These are phyloP conservation scores for Pythium apleroticum DNA, from an alignment of 352 stramenopile genomes.

Conservation along the genomic window DNA sequence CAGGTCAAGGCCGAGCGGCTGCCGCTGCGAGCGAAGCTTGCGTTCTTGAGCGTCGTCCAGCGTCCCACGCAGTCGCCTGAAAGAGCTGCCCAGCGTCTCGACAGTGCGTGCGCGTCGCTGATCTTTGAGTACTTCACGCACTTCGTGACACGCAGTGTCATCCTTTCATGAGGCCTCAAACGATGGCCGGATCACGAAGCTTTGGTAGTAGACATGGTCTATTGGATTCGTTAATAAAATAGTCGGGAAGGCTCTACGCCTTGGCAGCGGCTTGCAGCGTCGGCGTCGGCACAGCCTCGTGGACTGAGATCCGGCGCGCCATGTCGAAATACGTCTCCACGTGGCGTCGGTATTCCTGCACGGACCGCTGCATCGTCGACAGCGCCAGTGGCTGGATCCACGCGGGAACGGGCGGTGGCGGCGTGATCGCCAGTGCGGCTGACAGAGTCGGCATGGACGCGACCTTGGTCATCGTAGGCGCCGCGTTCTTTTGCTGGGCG, in stretches of 20 bases:
- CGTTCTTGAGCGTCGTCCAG: neutral
- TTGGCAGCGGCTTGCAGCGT: conserved; percentile 32
- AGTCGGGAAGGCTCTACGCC: neutral
- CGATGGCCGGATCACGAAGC: too few relatives aligned
- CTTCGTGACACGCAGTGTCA: neutral
- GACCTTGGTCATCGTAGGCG: conserved; percentile 8
- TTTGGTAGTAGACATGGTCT: neutral
- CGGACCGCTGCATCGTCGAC: conserved; percentile 41
- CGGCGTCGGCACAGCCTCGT: conserved; percentile 63
- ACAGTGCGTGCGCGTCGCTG: neutral
- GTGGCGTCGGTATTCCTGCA: conserved; percentile 67
- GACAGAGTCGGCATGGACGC: conserved; percentile 14
- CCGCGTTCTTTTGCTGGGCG: neutral
- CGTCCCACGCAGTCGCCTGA: neutral
- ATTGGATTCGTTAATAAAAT: conserved; percentile 1
- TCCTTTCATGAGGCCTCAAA: neutral
- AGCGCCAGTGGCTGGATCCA: conserved; percentile 53
- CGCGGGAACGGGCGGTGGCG: conserved; percentile 12
- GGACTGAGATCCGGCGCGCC: conserved; percentile 57
- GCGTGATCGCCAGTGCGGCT: conserved; percentile 15
- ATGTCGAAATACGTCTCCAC: conserved; percentile 69
- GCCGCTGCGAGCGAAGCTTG: neutral
- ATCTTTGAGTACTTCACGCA: neutral
- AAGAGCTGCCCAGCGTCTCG: neutral
- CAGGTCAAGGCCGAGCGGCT: neutral